Base-by-base conservation (phyloP, 257 asterid species). In the Scutellaria barbata region DNA sequence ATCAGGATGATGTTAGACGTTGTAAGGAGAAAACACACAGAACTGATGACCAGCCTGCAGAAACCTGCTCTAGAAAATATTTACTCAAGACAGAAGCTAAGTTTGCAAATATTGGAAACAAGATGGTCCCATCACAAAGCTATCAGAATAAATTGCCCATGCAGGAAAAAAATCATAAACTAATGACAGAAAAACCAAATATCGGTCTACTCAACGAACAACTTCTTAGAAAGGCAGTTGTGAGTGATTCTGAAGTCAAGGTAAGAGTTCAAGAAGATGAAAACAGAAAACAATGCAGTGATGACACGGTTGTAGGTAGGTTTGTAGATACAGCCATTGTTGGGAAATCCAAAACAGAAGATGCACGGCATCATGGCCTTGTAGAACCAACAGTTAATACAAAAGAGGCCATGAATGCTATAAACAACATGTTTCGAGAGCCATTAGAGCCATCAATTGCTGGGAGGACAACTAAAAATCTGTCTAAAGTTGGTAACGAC, bases 381-480 rank as follows among this genome's bases (percentile, higher is more conserved):
- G 88, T 93, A 82, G 98, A 92, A 72, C 97, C 97, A 54, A 92
- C 97, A 30, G 66, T 88, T 63, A 90, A 90, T 80, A 92, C 95
- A 14, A 92, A 80, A 82, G 97, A 87, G 80, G 96, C 95, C 66
- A 90, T 90, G 85, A 80, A 87, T 80, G 94, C 92, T 43, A 88
- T 90, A 68, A 86, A 90, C 77, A 79, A 80, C 86, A 93, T 93
- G 98, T 93, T 90, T 72, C 78, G 68, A 22, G 89, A 88, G 85
- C 97, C 97, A 80, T 56, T 90, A 60, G 96, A 85, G 72, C 87
- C 92, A 80, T 79, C 90, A 53, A 51, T 81, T 67, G 76, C 82
- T 68, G 66, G 79, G 59, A 84, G 84, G 71, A 79, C 64, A 71
- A 77, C 70, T 39, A 75, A 77, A 79, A 82, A 77, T 74, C 83